Conservation (phyloP, 202 grass and related monocot species). For the Schoenoplectus tabernaemontani region DNA sequence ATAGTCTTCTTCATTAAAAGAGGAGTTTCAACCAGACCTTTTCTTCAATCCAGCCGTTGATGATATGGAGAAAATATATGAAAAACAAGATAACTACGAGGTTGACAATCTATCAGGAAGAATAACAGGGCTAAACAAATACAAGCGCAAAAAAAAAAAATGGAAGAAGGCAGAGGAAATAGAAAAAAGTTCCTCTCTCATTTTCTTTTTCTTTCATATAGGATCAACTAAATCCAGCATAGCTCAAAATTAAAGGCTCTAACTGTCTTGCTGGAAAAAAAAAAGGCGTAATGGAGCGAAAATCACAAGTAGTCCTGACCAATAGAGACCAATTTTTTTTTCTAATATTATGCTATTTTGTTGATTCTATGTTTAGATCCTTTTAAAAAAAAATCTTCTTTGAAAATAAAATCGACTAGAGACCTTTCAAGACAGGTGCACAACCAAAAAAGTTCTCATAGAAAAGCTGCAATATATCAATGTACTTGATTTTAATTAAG, state of each 20-base stretch:
- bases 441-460: neutral
- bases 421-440: neutral
- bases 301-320: neutral
- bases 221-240: constrained; percentile 10
- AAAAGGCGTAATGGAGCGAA: neutral
- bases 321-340: neutral
- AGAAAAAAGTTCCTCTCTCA: neutral
- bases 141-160: neutral
- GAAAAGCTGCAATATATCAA: neutral
- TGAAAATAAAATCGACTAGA: neutral
- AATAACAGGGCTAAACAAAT: neutral
- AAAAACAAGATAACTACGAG: neutral
- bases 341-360: constrained; percentile 13
- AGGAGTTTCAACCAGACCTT: constrained; percentile 16
- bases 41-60: neutral
- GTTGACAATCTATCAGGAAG: neutral
- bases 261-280: neutral
- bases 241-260: neutral
- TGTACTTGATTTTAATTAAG: neutral
- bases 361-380: neutral
- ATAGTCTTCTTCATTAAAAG: constrained; percentile 4
- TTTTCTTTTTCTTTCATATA: neutral
- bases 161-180: neutral
- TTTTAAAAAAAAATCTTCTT: neutral
- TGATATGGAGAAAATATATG: neutral